Conservation (phyloP, 2,329 filamentous ascomycete genomes). For the Bipolaris cookei region DNA sequence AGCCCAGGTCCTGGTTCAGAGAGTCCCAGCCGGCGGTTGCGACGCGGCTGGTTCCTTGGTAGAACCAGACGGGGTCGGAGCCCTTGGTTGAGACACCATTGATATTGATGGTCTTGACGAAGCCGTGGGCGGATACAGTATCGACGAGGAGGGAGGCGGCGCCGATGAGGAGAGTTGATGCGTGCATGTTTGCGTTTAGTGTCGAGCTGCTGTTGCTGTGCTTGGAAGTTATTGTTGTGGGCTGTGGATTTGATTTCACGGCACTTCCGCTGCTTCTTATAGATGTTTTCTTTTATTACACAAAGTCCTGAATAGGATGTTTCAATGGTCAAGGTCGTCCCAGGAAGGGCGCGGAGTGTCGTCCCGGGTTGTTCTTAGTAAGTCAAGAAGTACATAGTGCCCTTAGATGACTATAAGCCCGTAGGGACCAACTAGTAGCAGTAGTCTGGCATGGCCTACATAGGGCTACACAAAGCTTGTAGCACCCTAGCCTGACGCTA, state of each 20-base stretch:
- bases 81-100: conserved; percentile 36
- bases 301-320: neutral
- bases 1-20: conserved; percentile 48
- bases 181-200: conserved; percentile 21
- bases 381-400: conserved; percentile 6
- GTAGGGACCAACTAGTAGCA: conserved; percentile 1
- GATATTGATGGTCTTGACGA: conserved; percentile 35
- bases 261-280: conserved; percentile 7
- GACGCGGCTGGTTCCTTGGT: conserved; percentile 29
- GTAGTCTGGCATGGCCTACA: conserved; percentile 9
- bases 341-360: conserved; percentile 1
- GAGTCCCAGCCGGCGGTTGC: conserved; percentile 46
- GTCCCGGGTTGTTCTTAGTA: conserved; percentile 4
- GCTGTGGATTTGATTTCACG: conserved; percentile 1
- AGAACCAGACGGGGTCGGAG: conserved; percentile 44
- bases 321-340: neutral
- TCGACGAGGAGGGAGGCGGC: conserved; percentile 29
- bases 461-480: conserved; percentile 6
- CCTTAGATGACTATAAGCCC: conserved; percentile 13
- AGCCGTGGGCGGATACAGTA: conserved; percentile 40
- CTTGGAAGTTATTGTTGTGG: neutral
- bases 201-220: neutral
- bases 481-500: conserved; percentile 7
- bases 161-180: conserved; percentile 27
- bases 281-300: neutral